Conservation (phyloP, 75 land plant genomes). For the Pinus taeda region DNA sequence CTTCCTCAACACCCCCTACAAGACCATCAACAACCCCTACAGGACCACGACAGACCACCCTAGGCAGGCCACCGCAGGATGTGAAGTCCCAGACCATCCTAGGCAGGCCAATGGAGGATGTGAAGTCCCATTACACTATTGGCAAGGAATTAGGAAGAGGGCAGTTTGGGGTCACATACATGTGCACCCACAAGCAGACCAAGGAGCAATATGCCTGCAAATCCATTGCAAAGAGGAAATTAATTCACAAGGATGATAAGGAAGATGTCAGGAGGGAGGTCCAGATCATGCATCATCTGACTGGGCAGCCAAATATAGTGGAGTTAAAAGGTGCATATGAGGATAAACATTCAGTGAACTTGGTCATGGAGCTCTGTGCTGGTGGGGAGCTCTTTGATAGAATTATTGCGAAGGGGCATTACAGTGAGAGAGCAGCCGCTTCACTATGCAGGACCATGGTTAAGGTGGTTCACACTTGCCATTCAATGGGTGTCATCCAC, state of each 20-base stretch:
- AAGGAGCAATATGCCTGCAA: slow-evolving; percentile 48
- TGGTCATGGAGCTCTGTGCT: slow-evolving; percentile 66
- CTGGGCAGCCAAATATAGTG: slow-evolving; percentile 56
- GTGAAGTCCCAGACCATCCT: slow-evolving; percentile 8
- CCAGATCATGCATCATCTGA: slow-evolving; percentile 66
- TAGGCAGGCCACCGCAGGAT: too few relatives aligned
- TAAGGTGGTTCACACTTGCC: slow-evolving; percentile 52
- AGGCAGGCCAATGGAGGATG: slow-evolving; percentile 51
- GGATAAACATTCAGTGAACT: slow-evolving; percentile 47
- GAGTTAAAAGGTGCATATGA: slow-evolving; percentile 55
- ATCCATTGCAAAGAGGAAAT: slow-evolving; percentile 47
- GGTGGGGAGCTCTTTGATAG: slow-evolving; percentile 73
- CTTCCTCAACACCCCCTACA: too few relatives aligned
- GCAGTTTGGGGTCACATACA: slow-evolving; percentile 64
- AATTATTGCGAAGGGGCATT: slow-evolving; percentile 60
- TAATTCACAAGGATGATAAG: slow-evolving; percentile 35
- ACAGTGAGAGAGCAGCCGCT: slow-evolving; percentile 59
- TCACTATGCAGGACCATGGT: slow-evolving; percentile 45
- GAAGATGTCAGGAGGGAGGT: slow-evolving; percentile 21
- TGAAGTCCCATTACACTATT: slow-evolving; percentile 24
- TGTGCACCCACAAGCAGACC: slow-evolving; percentile 39
- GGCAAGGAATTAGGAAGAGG: slow-evolving; percentile 69
- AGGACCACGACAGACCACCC: too few relatives aligned
- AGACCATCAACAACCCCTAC: too few relatives aligned
- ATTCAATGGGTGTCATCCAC: slow-evolving; percentile 65